Evolutionary conservation across 257 asterid species (phyloP), one percentile per base, ranked within the genome.

Genomic region (Salvia rosmarinus): DNA sequence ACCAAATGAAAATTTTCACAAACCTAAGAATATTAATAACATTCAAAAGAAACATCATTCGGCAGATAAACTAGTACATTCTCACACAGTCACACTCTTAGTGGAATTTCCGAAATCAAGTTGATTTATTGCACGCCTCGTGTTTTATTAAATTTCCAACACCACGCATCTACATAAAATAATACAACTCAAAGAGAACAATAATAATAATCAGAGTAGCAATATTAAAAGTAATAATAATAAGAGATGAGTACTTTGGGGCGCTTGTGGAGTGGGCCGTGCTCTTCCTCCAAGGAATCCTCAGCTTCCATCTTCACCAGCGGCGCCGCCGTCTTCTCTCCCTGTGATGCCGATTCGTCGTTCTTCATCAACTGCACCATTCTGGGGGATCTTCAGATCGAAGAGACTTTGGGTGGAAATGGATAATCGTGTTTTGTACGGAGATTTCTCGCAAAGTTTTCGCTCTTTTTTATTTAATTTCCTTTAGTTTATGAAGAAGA

Each of bases 361-460:
- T 61, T 75, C 58, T 75, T 86, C 91, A 86, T 85, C 81, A 82
- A 78, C 77, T 77, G 84, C 56, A 83, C 85, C 85, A 79, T 79
- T 34, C 56, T 12, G 40, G 5, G 25, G 35, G 60, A 19, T 21
- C 67, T 28, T 70, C 56, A 23, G 81, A 81, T 79, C 78, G 42
- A 61, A 70, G 68, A 76, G 49, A 71, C 74, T 46, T 7, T 25
- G 20, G 67, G n/a, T 39, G 11, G 56, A 28, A 51, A 35, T 59
- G 9, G 40, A 44, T 21, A 62, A 43, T 43, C 42, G 25, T 12
- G 2, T 13, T 13, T 43, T 64, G 70, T 43, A 64, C 25, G 70
- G 70, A 28, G 1, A 12, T 3, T 39, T 35, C 20, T 40, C 12
- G 35, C 9, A 62, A 14, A 25, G 13, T 2, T 5, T 64, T 25